These are phyloP conservation scores for Hemileccinum impolitum DNA, from an alignment of 768 basidiomycete species.

Conservation along the genomic window DNA sequence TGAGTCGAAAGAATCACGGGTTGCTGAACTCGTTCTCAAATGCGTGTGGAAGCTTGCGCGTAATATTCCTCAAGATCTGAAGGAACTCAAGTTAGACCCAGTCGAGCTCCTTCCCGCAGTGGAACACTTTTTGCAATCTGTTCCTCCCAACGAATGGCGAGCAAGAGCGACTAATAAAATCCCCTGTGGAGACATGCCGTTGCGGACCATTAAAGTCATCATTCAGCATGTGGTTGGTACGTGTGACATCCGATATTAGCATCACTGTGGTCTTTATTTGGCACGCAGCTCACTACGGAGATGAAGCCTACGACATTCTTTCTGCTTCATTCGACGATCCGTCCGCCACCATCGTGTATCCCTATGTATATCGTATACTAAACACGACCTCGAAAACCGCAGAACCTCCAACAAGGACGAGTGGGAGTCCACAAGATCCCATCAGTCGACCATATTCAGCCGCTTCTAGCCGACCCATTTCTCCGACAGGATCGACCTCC, in stretches of 20 bases:
- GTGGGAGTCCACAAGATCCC: constrained; percentile 34
- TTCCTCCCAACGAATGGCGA: constrained; percentile 96
- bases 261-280: constrained; percentile 14
- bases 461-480: constrained; percentile 65
- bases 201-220: constrained; percentile 96
- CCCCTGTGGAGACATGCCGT: constrained; percentile 96
- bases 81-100: constrained; percentile 75
- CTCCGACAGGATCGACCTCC: constrained; percentile 64
- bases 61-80: constrained; percentile 89
- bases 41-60: constrained; percentile 98
- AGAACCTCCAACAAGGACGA: constrained; percentile 23
- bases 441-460: constrained; percentile 50
- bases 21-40: constrained; percentile 90
- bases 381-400: constrained; percentile 59
- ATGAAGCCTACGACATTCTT: constrained; percentile 87
- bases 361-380: constrained; percentile 89
- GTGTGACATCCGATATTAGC: constrained; percentile 32
- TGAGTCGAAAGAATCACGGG: constrained; percentile 80
- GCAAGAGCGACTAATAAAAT: constrained; percentile 86
- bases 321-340: constrained; percentile 91
- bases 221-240: constrained; percentile 95
- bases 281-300: constrained; percentile 70
- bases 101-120: constrained; percentile 88
- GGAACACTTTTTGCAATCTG: constrained; percentile 89
- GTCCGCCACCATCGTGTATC: constrained; percentile 96